Percentiles rank a stretch among this genome's conserved stretches.
phyloP scores from a whole-genome alignment of 768 basidiomycete genomes.

The Hebeloma cylindrosporum region DNA sequence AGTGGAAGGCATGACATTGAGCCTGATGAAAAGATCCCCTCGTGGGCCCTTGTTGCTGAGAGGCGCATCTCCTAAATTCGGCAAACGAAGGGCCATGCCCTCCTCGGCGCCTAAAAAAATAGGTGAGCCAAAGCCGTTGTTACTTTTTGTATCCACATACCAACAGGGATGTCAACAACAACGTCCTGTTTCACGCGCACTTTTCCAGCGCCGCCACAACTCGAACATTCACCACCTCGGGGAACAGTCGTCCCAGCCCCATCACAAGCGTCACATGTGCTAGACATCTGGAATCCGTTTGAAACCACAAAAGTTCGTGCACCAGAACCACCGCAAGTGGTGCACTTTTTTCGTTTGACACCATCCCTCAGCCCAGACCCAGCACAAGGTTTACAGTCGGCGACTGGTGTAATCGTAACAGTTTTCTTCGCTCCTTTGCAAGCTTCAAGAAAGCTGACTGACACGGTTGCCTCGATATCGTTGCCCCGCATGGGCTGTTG shows the following conservation, averaged over 20 bases:
- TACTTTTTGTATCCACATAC: too few species aligned
- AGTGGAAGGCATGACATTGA: conserved; percentile 82
- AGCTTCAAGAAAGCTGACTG: conserved; percentile 89
- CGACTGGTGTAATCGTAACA: conserved; percentile 76
- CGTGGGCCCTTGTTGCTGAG: conserved; percentile 71
- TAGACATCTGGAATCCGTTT: conserved; percentile 96
- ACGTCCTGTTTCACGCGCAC: conserved; percentile 77
- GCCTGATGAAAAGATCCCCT: conserved; percentile 86
- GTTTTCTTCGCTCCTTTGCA: conserved; percentile 83
- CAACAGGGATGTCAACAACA: conserved; percentile 82
- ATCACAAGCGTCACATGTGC: conserved; percentile 79
- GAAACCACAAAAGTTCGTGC: conserved; percentile 87
- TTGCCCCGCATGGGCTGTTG: conserved; percentile 58
- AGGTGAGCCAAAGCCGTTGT: neutral
- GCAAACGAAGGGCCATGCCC: conserved; percentile 86
- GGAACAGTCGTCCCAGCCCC: conserved; percentile 84
- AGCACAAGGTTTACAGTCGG: conserved; percentile 80
- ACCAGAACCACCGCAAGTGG: conserved; percentile 82
- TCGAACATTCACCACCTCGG: conserved; percentile 70
- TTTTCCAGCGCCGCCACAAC: conserved; percentile 86
- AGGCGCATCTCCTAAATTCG: conserved; percentile 82
- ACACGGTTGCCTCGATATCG: conserved; percentile 78
- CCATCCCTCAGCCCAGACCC: conserved; percentile 88
- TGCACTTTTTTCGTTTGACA: conserved; percentile 77
- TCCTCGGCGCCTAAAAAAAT: conserved; percentile 78